phyloP scores from a whole-genome alignment of 352 stramenopile genomes.

The Pythium phragmitis region DNA sequence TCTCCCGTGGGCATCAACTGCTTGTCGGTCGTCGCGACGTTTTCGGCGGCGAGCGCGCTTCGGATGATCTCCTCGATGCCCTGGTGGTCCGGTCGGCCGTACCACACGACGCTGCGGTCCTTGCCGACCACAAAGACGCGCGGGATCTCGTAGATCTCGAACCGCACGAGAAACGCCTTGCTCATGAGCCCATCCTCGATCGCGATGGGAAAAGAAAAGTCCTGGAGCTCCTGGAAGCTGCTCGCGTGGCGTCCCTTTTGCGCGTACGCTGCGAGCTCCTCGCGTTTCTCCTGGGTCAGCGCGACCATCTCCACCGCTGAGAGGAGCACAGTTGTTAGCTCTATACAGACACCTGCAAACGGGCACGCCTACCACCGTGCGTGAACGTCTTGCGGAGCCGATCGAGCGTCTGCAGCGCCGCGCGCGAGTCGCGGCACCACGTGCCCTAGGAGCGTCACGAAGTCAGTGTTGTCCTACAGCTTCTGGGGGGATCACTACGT shows the following conservation, averaged over 20 bases:
- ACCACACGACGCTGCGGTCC: constrained; percentile 55
- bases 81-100: constrained; percentile 40
- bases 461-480: neutral
- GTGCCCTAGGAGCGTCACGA: constrained; percentile 36
- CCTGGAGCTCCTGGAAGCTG: constrained; percentile 50
- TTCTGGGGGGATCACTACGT: constrained; percentile 14
- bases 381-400: constrained; percentile 37
- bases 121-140: constrained; percentile 66
- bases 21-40: neutral
- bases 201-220: constrained; percentile 56
- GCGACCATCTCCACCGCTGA: constrained; percentile 59
- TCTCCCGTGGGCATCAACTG: neutral
- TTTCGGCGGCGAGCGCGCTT: constrained; percentile 32
- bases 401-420: constrained; percentile 48
- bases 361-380: constrained; percentile 30
- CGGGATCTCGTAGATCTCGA: constrained; percentile 50
- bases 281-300: constrained; percentile 65
- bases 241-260: constrained; percentile 52
- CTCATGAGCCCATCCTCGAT: constrained; percentile 73
- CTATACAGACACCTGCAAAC: neutral
- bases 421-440: constrained; percentile 60
- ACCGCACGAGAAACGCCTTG: constrained; percentile 73
- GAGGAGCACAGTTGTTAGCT: neutral
- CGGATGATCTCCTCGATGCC: constrained; percentile 38
- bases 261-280: constrained; percentile 63